Evolutionary conservation across 306 rosid genomes (phyloP).

Genomic region (Dryas alaskensis): DNA sequence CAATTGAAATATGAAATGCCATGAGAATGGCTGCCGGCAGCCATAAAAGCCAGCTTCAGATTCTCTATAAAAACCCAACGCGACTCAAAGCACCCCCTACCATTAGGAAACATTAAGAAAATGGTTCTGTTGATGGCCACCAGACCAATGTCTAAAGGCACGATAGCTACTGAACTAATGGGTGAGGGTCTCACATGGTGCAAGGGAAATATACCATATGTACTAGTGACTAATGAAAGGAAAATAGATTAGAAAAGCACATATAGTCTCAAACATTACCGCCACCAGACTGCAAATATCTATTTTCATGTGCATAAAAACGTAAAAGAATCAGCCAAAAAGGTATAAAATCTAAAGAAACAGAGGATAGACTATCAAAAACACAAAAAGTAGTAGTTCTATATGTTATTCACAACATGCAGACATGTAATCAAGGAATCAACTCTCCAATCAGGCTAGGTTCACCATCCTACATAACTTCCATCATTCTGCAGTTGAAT

Average conservation of each 20-base stretch:
- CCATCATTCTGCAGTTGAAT: background rate
- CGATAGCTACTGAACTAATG: too few relatives aligned
- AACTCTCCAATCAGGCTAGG: constrained; percentile 1
- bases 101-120: background rate
- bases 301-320: background rate
- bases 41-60: background rate
- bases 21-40: background rate
- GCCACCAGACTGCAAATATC: background rate
- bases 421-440: background rate
- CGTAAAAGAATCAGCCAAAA: background rate
- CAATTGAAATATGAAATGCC: background rate
- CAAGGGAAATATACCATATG: background rate
- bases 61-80: background rate
- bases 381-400: background rate
- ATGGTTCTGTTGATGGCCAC: background rate
- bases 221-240: background rate
- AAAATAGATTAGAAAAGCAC: background rate
- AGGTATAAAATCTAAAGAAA: background rate
- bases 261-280: background rate
- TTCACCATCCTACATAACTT: background rate
- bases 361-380: background rate
- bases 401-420: background rate
- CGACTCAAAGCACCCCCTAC: background rate
- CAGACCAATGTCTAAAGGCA: constrained; percentile 6
- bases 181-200: background rate